Evolutionary conservation across 768 basidiomycete species (phyloP), one percentile per base, ranked within the genome.

Genomic region (Hortiboletus campestris): DNA sequence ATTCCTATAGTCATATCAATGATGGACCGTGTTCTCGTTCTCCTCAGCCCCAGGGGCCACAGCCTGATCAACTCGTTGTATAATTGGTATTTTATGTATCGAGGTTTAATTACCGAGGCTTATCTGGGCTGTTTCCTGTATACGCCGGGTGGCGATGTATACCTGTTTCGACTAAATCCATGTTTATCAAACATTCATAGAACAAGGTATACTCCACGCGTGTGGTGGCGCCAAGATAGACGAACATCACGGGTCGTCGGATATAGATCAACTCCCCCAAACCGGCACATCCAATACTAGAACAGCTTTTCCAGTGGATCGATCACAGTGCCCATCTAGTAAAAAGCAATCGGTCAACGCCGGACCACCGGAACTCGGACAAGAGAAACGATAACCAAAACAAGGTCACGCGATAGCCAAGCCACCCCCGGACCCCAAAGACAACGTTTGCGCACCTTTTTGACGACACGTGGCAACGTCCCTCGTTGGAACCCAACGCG

Each of bases 381-480:
- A 12, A 14, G 34, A 34, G 13, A 19, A n/a, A 17, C 25, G 11
- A 17, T 6, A 22, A 6, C 4, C 9, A 17, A 19, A 12, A 10
- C 17, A 38, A 52, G 13, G 35, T n/a, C 29, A 14, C 3, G n/a
- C 20, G 6, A 13, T 3, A 40, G 28, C 13, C 28, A 50, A 32
- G 34, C 34, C 31, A 34, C 39, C 22, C n/a, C 47, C 7, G 46
- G 41, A 19, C 25, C 31, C 14, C 10, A 20, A 17, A 49, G 16
- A 14, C 6, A 28, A 51, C 57, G 25, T 25, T 25, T 2, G 25
- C 25, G 53, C 55, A 87, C 91, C 86, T 95, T 98, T 75, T 89
- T 94, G 55, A 89, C 84, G 11, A 97, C 86, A 59, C 81, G 83
- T 2, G 94, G 94, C 60, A 95, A 66, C 25, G 94, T 96, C 55